phyloP scores from a whole-genome alignment of 805 yeast species.

The Ogataea allantospora region DNA sequence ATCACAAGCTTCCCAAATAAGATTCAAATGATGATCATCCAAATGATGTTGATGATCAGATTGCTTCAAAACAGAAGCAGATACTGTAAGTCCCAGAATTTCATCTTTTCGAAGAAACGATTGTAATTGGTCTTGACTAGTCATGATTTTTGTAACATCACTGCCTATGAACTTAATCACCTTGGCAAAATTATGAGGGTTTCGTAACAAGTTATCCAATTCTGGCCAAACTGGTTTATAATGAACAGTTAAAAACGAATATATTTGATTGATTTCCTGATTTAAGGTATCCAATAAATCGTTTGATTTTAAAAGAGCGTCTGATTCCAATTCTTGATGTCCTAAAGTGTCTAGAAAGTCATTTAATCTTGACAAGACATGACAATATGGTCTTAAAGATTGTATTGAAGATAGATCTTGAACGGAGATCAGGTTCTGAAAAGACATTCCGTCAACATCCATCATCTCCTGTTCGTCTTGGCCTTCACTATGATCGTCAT shows the following conservation, averaged over 20 bases:
- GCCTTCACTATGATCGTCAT: constrained; percentile 11
- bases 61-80: constrained; percentile 49
- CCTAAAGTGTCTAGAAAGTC: constrained; percentile 26
- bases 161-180: constrained; percentile 52
- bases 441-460: constrained; percentile 1
- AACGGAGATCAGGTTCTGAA: constrained; percentile 14
- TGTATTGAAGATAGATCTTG: constrained; percentile 20
- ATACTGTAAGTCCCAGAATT: constrained; percentile 68
- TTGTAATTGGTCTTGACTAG: constrained; percentile 36
- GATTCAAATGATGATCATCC: constrained; percentile 33
- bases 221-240: constrained; percentile 72
- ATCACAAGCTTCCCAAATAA: constrained; percentile 45
- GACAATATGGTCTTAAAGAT: constrained; percentile 29
- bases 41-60: constrained; percentile 22
- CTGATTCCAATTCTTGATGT: constrained; percentile 40
- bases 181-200: constrained; percentile 60
- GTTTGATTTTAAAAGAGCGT: constrained; percentile 54
- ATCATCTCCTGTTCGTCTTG: not conserved
- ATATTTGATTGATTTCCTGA: constrained; percentile 50
- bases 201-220: constrained; percentile 57
- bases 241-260: constrained; percentile 46
- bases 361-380: constrained; percentile 24
- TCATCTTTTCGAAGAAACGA: constrained; percentile 59
- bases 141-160: constrained; percentile 15
- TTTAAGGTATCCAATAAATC: constrained; percentile 52